phyloP scores from a whole-genome alignment of 2,329 filamentous ascomycete species.

The Teratosphaeria destructans region DNA sequence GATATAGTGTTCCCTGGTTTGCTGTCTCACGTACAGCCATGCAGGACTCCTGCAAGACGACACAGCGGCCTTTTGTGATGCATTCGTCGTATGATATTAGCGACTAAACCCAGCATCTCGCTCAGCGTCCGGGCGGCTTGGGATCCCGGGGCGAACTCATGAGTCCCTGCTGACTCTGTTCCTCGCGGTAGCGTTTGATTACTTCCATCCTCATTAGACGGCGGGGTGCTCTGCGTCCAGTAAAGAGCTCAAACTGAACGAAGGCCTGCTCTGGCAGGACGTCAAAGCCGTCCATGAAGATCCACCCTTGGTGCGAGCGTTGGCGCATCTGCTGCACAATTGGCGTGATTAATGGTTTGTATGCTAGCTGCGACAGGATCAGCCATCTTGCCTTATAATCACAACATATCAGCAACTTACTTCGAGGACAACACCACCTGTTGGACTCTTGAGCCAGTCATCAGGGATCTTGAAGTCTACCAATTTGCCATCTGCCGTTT shows the following conservation, averaged over 20 bases:
- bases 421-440: conserved; percentile 50
- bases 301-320: conserved; percentile 55
- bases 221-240: conserved; percentile 60
- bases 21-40: background rate
- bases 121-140: conserved; percentile 1
- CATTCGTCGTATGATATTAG: background rate
- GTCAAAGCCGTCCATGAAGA: conserved; percentile 65
- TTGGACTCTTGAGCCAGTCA: conserved; percentile 61
- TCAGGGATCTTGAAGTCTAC: conserved; percentile 60
- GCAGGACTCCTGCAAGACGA: background rate
- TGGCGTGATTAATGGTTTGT: conserved; percentile 63
- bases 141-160: background rate
- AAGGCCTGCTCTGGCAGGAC: conserved; percentile 69
- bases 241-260: conserved; percentile 74
- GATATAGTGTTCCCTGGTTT: background rate
- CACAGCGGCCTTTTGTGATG: background rate
- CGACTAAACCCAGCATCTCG: background rate
- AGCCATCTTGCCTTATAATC: background rate
- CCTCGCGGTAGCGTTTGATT: conserved; percentile 23
- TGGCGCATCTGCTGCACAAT: conserved; percentile 57
- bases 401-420: background rate
- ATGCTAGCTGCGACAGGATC: conserved; percentile 37
- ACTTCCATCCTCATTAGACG: conserved; percentile 61
- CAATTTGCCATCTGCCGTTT: conserved; percentile 54
- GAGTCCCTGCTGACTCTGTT: conserved; percentile 2